phyloP scores from a whole-genome alignment of 148 eudicot species.

The Cornus suecica region DNA sequence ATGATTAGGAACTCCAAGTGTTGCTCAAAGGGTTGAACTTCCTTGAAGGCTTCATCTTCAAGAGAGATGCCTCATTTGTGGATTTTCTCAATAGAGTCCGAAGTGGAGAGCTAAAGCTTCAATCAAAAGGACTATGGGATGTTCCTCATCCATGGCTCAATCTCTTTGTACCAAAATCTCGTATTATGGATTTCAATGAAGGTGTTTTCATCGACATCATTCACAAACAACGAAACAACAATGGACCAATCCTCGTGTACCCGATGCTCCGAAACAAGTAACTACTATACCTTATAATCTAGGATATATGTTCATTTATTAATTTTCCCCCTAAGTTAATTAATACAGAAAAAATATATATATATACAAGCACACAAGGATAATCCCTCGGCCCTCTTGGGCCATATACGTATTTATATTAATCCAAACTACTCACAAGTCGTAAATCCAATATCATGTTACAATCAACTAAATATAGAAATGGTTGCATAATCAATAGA shows the following conservation, averaged over 20 bases:
- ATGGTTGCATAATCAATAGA: too few species aligned
- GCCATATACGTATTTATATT: too few species aligned
- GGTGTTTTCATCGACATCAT: slow-evolving; percentile 53
- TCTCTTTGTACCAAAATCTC: slow-evolving; percentile 70
- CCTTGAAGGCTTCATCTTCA: slow-evolving; percentile 41
- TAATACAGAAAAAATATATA: too few species aligned
- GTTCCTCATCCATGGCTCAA: slow-evolving; percentile 96
- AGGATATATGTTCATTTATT: too few species aligned
- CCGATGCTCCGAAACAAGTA: slow-evolving; percentile 77
- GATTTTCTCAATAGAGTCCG: slow-evolving; percentile 71
- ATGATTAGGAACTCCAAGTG: slow-evolving; percentile 46
- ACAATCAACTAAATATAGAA: too few species aligned
- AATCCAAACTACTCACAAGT: too few species aligned
- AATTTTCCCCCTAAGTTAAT: too few species aligned
- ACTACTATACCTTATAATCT: slow-evolving; percentile 6
- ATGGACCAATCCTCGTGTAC: slow-evolving; percentile 72
- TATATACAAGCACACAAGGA: too few species aligned
- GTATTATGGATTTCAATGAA: slow-evolving; percentile 49
- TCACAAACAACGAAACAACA: slow-evolving; percentile 26
- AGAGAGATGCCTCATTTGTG: slow-evolving; percentile 38
- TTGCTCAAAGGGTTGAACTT: slow-evolving; percentile 34
- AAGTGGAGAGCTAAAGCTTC: slow-evolving; percentile 51
- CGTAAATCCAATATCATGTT: too few species aligned
- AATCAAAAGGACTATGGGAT: slow-evolving; percentile 58
- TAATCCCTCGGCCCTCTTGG: too few species aligned